These are phyloP conservation scores for Phaeotremella skinneri DNA, from an alignment of 768 basidiomycete species.

Conservation along the genomic window DNA sequence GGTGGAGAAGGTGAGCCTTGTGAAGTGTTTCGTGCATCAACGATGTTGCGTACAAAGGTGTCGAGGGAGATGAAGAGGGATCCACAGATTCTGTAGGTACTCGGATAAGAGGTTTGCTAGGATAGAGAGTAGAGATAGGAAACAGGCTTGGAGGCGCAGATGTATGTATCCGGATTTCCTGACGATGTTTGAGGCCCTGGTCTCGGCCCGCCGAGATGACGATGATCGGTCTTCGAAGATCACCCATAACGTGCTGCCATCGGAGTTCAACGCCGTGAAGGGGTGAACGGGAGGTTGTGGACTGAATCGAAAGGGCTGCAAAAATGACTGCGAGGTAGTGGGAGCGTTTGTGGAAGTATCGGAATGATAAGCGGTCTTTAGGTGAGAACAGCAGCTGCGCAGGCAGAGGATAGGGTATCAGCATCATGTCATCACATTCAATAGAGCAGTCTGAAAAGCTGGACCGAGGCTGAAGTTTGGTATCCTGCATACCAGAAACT, in stretches of 20 bases:
- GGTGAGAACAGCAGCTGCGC: conserved; percentile 75
- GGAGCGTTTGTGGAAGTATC: conserved; percentile 88
- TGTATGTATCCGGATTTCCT: conserved; percentile 72
- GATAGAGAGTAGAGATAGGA: conserved; percentile 62
- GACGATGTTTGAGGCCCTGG: conserved; percentile 59
- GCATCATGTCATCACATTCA: too few relatives aligned
- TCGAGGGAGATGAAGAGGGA: conserved; percentile 53
- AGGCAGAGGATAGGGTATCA: background rate
- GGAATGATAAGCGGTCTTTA: conserved; percentile 84
- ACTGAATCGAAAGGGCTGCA: conserved; percentile 54
- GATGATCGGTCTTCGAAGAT: conserved; percentile 35
- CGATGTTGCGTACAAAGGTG: conserved; percentile 76
- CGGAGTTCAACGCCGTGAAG: conserved; percentile 26
- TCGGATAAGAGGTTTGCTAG: conserved; percentile 68
- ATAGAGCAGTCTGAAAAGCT: too few relatives aligned
- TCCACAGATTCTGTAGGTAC: conserved; percentile 44
- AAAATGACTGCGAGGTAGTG: conserved; percentile 83
- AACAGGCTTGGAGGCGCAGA: conserved; percentile 60
- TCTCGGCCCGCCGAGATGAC: conserved; percentile 39
- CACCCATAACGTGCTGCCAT: conserved; percentile 29
- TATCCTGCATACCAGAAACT: too few relatives aligned
- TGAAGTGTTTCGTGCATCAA: conserved; percentile 58
- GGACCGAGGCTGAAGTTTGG: too few relatives aligned
- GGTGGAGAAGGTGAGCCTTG: conserved; percentile 57
- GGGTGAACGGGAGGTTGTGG: conserved; percentile 12